Base-by-base conservation (phyloP, 805 yeast species). In the Saccharomycopsis fibuligera region DNA sequence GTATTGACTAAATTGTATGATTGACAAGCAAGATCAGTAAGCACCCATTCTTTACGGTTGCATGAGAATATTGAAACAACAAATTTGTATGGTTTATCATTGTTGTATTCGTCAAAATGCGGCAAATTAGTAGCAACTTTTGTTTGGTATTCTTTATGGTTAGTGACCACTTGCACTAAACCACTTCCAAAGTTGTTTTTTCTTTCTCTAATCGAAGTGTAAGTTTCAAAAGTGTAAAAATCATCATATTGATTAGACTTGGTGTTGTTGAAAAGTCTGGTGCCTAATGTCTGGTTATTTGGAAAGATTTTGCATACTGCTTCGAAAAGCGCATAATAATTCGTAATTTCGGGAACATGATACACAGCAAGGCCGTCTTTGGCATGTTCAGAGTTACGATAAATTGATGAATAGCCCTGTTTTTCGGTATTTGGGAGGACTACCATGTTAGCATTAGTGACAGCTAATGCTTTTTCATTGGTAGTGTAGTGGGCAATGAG, bases 11-110 rank as follows among this genome's bases (percentile, higher is more conserved):
- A 72, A 62, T 73, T 73, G 65, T 76, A 81, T 5, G 78, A 72
- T 39, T 72, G 73, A 57, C 85, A 78, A 0, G 88, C 89, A 57
- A 83, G 62, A 64, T 85, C 93, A 25, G 84, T 63, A 17, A 83
- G 60, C 29, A 73, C 69, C 93, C 93, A 85, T 63, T 84, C 86
- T 6, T 75, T 68, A 43, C 79, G 68, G 60, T 83, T 83, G 17
- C 72, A 68, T 22, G 83, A 73, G 60, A 76, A 75, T 17, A 83
- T 57, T 1, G 83, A 68, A 41, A 81, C 72, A 35, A 80, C 66
- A 56, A 79, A 81, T 35, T 67, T 62, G 23, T 63, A 60, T 0
- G 44, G 44, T 27, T 50, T 47, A 46, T 70, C 73, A 41, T 56
- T 53, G 30, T 58, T 56, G 45, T 65, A 63, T 51, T 62, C n/a